A percentile compares a stretch with the other conserved stretches of the same genome.
Conservation (phyloP, 2,329 filamentous ascomycete genomes). For the Ramularia collo-cygni region DNA sequence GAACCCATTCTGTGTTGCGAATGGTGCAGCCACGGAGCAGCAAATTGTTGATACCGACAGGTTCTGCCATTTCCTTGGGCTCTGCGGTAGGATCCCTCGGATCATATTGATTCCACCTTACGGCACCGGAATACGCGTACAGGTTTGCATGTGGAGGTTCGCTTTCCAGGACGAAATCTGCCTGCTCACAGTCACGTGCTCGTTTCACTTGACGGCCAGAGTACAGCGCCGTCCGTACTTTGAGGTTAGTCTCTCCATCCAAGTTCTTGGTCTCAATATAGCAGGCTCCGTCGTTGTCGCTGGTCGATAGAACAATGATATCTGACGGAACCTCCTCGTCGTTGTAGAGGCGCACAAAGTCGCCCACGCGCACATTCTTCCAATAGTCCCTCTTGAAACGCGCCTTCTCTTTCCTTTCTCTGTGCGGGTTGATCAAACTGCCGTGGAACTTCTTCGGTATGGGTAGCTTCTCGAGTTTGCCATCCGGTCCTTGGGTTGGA, state of each 20-base stretch:
- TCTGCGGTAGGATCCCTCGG: slow-evolving; percentile 55
- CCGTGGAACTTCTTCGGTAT: slow-evolving; percentile 51
- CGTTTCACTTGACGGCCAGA: slow-evolving; percentile 78
- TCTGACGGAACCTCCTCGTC: slow-evolving; percentile 94
- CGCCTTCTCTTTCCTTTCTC: slow-evolving; percentile 60
- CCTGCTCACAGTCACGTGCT: slow-evolving; percentile 83
- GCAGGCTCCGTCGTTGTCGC: slow-evolving; percentile 87
- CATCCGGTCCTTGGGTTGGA: slow-evolving; percentile 18
- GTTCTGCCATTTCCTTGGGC: slow-evolving; percentile 75
- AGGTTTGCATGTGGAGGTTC: slow-evolving; percentile 88
- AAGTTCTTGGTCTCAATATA: slow-evolving; percentile 98
- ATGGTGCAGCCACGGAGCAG: slow-evolving; percentile 88
- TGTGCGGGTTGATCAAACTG: slow-evolving; percentile 66
- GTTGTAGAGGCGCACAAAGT: slow-evolving; percentile 94
- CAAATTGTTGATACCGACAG: slow-evolving; percentile 90
- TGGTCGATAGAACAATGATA: slow-evolving; percentile 84
- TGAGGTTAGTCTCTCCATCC: slow-evolving; percentile 95
- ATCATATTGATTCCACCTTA: slow-evolving; percentile 75
- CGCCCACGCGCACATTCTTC: slow-evolving; percentile 92
- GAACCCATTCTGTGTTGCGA: slow-evolving; percentile 91
- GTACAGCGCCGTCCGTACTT: slow-evolving; percentile 84
- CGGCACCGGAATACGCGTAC: slow-evolving; percentile 87
- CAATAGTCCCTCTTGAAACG: slow-evolving; percentile 88
- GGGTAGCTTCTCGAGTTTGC: slow-evolving; percentile 16
- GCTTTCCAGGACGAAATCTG: slow-evolving; percentile 82